Percentiles rank a stretch among this genome's conserved stretches.
Conservation (phyloP, 805 yeast species). For the Cyberlindnera mrakii region DNA sequence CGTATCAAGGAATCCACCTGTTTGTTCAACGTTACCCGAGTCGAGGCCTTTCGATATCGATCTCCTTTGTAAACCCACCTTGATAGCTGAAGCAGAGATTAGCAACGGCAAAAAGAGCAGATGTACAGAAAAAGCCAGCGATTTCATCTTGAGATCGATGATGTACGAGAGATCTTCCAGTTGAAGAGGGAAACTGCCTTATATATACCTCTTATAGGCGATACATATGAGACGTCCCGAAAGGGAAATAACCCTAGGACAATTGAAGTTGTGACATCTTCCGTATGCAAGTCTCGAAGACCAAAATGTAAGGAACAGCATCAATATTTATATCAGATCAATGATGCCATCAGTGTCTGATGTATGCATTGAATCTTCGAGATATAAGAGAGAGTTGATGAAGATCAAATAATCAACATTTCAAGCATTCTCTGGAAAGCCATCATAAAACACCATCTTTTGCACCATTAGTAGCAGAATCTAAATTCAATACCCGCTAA, state of each 20-base stretch:
- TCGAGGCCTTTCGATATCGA: constrained; percentile 4
- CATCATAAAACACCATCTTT: too few species aligned
- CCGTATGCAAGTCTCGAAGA: background rate
- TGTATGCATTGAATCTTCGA: too few species aligned
- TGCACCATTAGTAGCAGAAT: too few species aligned
- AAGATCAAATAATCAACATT: too few species aligned
- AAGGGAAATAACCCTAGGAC: background rate
- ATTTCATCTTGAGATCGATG: background rate
- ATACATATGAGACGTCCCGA: background rate
- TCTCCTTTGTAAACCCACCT: constrained; percentile 3
- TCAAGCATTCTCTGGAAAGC: too few species aligned
- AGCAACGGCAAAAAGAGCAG: background rate
- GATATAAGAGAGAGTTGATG: too few species aligned
- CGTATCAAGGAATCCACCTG: constrained; percentile 2
- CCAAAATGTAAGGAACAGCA: too few species aligned
- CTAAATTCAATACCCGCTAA: too few species aligned
- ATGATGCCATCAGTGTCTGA: too few species aligned
- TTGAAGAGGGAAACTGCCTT: background rate
- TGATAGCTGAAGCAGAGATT: constrained; percentile 3
- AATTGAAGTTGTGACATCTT: background rate
- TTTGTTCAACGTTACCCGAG: background rate
- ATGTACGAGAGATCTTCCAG: background rate
- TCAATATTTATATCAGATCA: too few species aligned
- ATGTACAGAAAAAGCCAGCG: background rate
- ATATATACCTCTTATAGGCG: background rate